These are phyloP conservation scores for Cercospora canescens DNA, from an alignment of 2,329 filamentous ascomycete species.

Conservation along the genomic window DNA sequence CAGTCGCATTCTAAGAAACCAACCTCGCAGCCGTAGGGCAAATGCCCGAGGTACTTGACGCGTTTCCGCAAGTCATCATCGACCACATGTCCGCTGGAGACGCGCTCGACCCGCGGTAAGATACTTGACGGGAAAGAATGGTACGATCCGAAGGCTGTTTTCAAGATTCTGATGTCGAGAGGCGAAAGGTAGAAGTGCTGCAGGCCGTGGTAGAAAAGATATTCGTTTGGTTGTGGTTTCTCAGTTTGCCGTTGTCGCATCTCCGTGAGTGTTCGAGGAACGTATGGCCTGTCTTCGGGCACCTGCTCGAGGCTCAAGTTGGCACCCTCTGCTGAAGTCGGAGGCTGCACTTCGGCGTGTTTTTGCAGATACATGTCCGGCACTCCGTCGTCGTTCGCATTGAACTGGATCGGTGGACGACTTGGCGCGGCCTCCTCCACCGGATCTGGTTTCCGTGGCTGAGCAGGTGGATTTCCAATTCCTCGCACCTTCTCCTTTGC, in stretches of 20 bases:
- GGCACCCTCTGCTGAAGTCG: not conserved
- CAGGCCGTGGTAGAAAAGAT: slow-evolving; percentile 85
- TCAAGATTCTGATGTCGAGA: slow-evolving; percentile 88
- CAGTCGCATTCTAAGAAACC: slow-evolving; percentile 92
- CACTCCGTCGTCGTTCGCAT: slow-evolving; percentile 45
- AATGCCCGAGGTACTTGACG: slow-evolving; percentile 81
- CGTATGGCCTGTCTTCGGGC: slow-evolving; percentile 25
- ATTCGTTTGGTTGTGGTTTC: slow-evolving; percentile 55
- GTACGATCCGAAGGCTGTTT: slow-evolving; percentile 83
- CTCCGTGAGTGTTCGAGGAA: slow-evolving; percentile 48
- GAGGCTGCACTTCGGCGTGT: slow-evolving; percentile 20
- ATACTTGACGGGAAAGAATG: slow-evolving; percentile 81
- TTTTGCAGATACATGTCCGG: slow-evolving; percentile 52
- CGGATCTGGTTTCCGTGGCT: slow-evolving; percentile 49
- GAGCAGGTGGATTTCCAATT: slow-evolving; percentile 64
- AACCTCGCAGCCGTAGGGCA: slow-evolving; percentile 88
- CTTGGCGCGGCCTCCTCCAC: slow-evolving; percentile 39
- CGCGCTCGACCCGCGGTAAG: slow-evolving; percentile 81
- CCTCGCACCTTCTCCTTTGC: slow-evolving; percentile 73
- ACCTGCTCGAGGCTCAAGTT: slow-evolving; percentile 32
- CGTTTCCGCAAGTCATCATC: slow-evolving; percentile 82
- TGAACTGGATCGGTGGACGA: slow-evolving; percentile 46
- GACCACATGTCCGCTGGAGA: slow-evolving; percentile 83
- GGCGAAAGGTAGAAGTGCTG: slow-evolving; percentile 88
- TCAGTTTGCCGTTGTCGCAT: slow-evolving; percentile 47